These are phyloP conservation scores for Fusarium avenaceum DNA, from an alignment of 2,329 filamentous ascomycete genomes.

Conservation along the genomic window DNA sequence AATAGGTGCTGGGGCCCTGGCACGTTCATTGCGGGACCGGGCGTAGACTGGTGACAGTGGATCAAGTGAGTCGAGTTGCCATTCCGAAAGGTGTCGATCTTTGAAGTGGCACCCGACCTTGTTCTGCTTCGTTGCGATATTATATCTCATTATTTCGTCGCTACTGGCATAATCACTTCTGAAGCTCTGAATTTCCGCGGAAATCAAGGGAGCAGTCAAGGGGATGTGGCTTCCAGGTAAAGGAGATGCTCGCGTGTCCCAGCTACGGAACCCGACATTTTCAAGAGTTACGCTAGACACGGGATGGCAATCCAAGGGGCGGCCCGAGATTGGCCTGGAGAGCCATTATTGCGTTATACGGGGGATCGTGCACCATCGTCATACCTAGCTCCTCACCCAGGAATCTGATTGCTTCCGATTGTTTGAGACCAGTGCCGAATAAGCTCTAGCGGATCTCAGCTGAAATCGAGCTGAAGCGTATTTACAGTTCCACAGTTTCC, in stretches of 20 bases:
- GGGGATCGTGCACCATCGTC: background rate
- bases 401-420: too few relatives aligned
- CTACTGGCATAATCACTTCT: too few relatives aligned
- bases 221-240: background rate
- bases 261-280: background rate
- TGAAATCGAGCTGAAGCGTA: too few relatives aligned
- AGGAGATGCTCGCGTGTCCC: background rate
- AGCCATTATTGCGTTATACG: background rate
- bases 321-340: background rate
- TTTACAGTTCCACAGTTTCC: too few relatives aligned
- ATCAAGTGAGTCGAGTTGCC: background rate
- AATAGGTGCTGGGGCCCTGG: background rate
- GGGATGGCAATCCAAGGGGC: background rate
- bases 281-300: background rate
- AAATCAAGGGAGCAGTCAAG: too few relatives aligned
- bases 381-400: too few relatives aligned
- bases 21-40: background rate
- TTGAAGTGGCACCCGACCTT: accelerated
- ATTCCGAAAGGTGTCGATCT: accelerated
- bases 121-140: background rate
- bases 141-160: background rate
- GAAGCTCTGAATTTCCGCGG: accelerated
- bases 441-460: too few relatives aligned
- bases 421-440: too few relatives aligned
- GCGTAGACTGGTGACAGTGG: background rate